phyloP scores from a whole-genome alignment of 1,284 basidiomycete genomes.

The Heimioporus punctisporus region DNA sequence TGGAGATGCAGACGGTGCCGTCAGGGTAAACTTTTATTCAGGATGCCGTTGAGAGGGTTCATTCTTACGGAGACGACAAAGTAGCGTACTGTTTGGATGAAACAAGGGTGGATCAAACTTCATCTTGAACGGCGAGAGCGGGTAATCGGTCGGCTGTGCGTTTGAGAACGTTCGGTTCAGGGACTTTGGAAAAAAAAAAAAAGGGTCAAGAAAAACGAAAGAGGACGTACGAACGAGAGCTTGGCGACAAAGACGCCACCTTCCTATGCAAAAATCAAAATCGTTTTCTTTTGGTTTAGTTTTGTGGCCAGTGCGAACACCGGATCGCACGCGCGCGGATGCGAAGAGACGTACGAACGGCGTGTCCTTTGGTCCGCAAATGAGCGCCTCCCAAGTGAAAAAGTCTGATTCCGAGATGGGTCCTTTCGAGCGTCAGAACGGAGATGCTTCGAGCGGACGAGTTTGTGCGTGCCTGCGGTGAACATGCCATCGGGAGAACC shows the following conservation, averaged over 20 bases:
- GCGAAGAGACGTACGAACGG: conserved; percentile 74
- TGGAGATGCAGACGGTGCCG: conserved; percentile 98
- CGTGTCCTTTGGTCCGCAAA: conserved; percentile 96
- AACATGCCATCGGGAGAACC: conserved; percentile 94
- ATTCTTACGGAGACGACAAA: background rate
- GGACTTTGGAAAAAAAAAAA: no score
- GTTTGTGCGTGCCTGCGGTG: conserved; percentile 69
- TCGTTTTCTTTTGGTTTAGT: no score
- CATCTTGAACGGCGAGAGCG: conserved; percentile 98
- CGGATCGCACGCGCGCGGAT: background rate
- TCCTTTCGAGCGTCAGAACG: conserved; percentile 46
- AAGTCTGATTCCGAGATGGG: conserved; percentile 96
- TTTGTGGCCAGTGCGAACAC: no score
- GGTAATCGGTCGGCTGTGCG: conserved; percentile 86
- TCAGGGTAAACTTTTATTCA: conserved; percentile 91
- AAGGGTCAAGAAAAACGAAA: no score
- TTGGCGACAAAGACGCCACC: conserved; percentile 96
- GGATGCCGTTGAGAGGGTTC: no score
- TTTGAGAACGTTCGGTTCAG: background rate
- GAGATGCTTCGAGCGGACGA: no score
- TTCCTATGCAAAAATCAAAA: conserved; percentile 55
- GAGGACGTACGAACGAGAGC: conserved; percentile 82
- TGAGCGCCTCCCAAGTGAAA: conserved; percentile 98
- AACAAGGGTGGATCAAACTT: conserved; percentile 96
- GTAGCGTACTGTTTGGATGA: conserved; percentile 90